Conservation (phyloP, 1,284 basidiomycete genomes). For the Tausonia pullulans region DNA sequence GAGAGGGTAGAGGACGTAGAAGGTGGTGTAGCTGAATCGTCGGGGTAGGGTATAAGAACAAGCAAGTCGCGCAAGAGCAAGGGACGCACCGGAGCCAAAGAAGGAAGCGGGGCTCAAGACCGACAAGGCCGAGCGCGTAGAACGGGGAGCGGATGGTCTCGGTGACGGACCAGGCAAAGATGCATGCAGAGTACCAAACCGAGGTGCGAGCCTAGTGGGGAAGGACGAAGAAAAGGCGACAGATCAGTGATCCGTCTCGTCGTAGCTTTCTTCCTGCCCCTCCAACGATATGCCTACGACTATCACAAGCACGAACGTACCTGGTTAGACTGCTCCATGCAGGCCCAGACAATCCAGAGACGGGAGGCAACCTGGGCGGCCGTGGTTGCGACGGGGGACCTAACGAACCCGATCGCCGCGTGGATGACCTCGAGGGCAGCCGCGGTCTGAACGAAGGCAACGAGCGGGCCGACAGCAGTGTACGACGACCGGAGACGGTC, state of each 20-base stretch:
- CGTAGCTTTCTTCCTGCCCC: no score
- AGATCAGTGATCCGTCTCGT: no score
- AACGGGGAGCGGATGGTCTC: constrained; percentile 88
- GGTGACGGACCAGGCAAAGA: constrained; percentile 84
- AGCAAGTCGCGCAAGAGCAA: constrained; percentile 4
- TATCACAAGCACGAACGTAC: constrained; percentile 23
- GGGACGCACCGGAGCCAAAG: constrained; percentile 37
- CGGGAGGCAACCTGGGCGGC: constrained; percentile 76
- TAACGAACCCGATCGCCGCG: constrained; percentile 68
- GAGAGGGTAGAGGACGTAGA: constrained; percentile 83
- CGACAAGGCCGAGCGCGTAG: constrained; percentile 65
- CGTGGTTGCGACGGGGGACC: constrained; percentile 70
- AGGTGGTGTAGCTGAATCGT: constrained; percentile 66
- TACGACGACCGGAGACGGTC: constrained; percentile 43
- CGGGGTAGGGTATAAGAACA: background rate
- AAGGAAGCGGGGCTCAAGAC: constrained; percentile 33
- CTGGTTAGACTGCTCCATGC: constrained; percentile 47
- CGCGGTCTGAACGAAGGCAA: constrained; percentile 65
- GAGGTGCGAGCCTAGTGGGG: constrained; percentile 49
- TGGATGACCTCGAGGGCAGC: constrained; percentile 77
- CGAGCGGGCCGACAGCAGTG: constrained; percentile 46
- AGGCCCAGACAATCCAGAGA: constrained; percentile 77
- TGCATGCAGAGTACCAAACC: constrained; percentile 81
- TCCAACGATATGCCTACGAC: no score
- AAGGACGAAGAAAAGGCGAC: no score